phyloP scores from a whole-genome alignment of 306 rosid genomes.

The Senna siamea region DNA sequence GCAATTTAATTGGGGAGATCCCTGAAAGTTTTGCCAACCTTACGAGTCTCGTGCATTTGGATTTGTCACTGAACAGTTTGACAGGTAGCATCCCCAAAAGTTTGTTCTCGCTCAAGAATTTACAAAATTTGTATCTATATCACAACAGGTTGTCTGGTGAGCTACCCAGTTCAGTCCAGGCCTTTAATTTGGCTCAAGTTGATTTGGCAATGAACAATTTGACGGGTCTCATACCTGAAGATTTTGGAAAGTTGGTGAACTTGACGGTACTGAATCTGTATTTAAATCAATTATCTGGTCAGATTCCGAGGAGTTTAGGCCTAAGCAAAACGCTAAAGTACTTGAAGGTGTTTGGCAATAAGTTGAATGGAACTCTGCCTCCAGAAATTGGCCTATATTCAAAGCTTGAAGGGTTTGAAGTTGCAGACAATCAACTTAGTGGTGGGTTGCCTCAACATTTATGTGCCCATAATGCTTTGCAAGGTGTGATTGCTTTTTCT shows the following conservation, averaged over 20 bases:
- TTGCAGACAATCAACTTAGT: conserved; percentile 58
- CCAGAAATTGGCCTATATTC: conserved; percentile 70
- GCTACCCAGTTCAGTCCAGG: conserved; percentile 56
- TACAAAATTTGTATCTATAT: conserved; percentile 50
- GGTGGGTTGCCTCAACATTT: conserved; percentile 75
- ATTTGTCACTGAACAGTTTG: conserved; percentile 57
- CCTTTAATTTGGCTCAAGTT: conserved; percentile 45
- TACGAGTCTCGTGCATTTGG: conserved; percentile 52
- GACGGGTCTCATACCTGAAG: conserved; percentile 64
- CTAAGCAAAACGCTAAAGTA: conserved; percentile 42
- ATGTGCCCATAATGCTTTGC: conserved; percentile 59
- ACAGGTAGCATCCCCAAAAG: conserved; percentile 63
- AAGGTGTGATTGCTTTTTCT: conserved; percentile 59
- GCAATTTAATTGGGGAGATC: conserved; percentile 65
- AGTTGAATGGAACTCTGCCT: conserved; percentile 78
- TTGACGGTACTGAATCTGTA: conserved; percentile 50
- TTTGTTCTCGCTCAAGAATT: conserved; percentile 54
- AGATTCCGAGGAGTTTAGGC: conserved; percentile 67
- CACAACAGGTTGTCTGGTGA: conserved; percentile 61
- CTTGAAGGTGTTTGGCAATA: conserved; percentile 60
- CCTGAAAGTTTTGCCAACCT: conserved; percentile 56
- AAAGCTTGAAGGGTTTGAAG: conserved; percentile 63
- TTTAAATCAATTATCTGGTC: conserved; percentile 60
- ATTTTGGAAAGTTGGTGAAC: conserved; percentile 55
- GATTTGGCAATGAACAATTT: conserved; percentile 69